Base-by-base conservation (phyloP, 2,329 filamentous ascomycete species). In the Penicillium concentricum region DNA sequence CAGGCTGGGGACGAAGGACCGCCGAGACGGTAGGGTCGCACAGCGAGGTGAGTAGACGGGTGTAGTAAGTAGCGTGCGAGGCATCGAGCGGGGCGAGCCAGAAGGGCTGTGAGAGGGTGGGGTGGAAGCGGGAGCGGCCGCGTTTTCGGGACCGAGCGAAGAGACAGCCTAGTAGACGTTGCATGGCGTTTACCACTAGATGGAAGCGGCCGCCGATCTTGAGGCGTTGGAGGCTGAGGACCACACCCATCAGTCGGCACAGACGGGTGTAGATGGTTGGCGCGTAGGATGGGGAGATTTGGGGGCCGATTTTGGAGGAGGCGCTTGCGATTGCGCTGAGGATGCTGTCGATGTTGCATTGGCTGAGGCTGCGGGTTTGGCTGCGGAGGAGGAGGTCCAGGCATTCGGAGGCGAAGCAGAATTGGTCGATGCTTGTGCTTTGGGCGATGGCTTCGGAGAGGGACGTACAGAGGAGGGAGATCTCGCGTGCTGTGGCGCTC, bases 201-300 rank as follows among this genome's bases (percentile, higher is more conserved):
- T 87, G 84, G 71, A 83, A 83, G 24, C 85, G 82, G 8, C 84
- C 84, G 35, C 82, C 81, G 10, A 87, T 74, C 41, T 83, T 82
- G 16, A 80, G 74, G 22, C 84, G 81, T 63, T 87, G 81, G 13
- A 85, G 76, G n/a, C 80, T 75, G 8, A 88, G 71, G 8, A 87
- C 69, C 0, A 79, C 70, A 9, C 79, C 80, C 54, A 82, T 72
- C 10, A 85, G 74, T 35, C 79, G 73, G 67, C 83, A 86, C 10
- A 86, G 72, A 41, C 82, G 80, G 5, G 76, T 74, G 71, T 79
- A 86, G 44, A 86, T 75, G 2, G 74, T 70, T 1, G 75, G 67
- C 8, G 74, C 68, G 47, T 66, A 72, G 34, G 69, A 60, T 5
- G 65, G 58, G 32, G 63, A 60, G 57, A 75, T 73, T 15, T 57